These are phyloP conservation scores for Ilyonectria mors-panacis DNA, from an alignment of 2,329 filamentous ascomycete genomes.

Conservation along the genomic window DNA sequence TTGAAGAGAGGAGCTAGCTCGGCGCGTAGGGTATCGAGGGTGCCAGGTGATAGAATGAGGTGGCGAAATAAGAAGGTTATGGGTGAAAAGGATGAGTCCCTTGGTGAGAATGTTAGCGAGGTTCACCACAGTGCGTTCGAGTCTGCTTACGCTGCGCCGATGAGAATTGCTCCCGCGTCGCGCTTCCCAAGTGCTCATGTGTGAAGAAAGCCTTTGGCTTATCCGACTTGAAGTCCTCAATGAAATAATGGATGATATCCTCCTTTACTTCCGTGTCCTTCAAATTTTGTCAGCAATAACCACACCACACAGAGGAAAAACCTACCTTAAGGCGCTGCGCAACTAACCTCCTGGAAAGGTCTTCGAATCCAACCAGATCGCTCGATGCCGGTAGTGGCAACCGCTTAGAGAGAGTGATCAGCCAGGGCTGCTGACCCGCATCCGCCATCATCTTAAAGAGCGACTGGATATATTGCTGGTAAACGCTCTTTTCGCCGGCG, in stretches of 20 bases:
- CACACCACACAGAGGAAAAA: background rate
- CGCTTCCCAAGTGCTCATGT: conserved; percentile 38
- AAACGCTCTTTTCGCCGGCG: conserved; percentile 41
- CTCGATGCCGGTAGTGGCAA: conserved; percentile 2
- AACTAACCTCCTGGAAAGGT: conserved; percentile 59
- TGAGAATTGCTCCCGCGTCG: conserved; percentile 40
- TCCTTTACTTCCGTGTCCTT: conserved; percentile 35
- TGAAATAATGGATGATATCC: conserved; percentile 46
- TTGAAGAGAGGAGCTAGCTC: conserved; percentile 34
- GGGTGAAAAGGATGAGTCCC: conserved; percentile 3
- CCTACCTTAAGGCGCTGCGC: conserved; percentile 40
- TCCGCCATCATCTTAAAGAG: conserved; percentile 36
- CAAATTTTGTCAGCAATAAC: background rate
- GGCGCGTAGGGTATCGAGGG: conserved; percentile 27
- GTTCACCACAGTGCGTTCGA: background rate
- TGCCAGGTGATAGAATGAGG: background rate
- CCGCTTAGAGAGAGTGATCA: conserved; percentile 27
- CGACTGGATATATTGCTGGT: conserved; percentile 41
- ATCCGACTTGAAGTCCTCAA: conserved; percentile 41
- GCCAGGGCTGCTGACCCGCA: conserved; percentile 45
- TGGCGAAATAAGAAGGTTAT: conserved; percentile 5
- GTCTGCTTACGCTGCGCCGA: conserved; percentile 32
- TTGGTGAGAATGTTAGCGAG: background rate
- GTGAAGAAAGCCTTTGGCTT: conserved; percentile 42
- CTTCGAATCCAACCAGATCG: conserved; percentile 54